Conservation (phyloP, 2,329 filamentous ascomycete species). For the Aspergillus sp. region DNA sequence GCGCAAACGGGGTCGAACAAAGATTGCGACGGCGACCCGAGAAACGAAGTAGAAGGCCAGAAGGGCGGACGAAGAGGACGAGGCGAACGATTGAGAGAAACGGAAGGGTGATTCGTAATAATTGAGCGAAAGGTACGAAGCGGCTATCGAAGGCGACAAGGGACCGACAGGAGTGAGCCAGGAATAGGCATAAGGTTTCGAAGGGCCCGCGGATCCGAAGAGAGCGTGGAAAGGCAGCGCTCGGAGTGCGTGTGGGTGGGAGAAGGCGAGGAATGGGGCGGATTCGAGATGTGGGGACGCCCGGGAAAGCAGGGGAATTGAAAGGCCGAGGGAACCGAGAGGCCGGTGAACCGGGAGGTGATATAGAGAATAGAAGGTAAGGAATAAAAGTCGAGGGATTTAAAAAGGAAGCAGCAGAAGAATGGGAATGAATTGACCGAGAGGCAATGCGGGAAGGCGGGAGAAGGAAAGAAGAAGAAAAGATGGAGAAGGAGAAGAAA, state of each 20-base stretch:
- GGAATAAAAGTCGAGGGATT: neutral
- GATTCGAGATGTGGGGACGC: conserved; percentile 16
- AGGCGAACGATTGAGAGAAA: conserved; percentile 1
- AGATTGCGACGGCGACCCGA: conserved; percentile 4
- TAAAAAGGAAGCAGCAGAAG: neutral
- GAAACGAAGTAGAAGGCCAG: neutral
- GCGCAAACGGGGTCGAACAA: conserved; percentile 6
- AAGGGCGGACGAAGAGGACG: neutral
- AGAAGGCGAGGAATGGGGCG: conserved; percentile 17
- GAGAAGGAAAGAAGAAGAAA: conserved; percentile 15
- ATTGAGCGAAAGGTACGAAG: neutral
- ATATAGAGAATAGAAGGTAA: conserved; percentile 12
- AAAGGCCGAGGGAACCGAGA: neutral
- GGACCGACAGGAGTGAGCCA: neutral
- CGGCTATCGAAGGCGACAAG: conserved; percentile 9
- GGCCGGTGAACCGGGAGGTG: conserved; percentile 15
- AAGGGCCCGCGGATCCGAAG: conserved; percentile 12
- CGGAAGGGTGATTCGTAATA: neutral
- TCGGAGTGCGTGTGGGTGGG: conserved; percentile 12
- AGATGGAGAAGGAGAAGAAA: neutral
- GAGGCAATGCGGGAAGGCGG: conserved; percentile 8
- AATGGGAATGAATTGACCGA: neutral
- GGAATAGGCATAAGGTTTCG: conserved; percentile 15
- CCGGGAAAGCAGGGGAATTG: conserved; percentile 1
- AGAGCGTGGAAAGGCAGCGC: conserved; percentile 2